Evolutionary conservation across 306 rosid genomes (phyloP), one percentile per base, ranked within the genome.

Genomic region (Urtica urens): DNA sequence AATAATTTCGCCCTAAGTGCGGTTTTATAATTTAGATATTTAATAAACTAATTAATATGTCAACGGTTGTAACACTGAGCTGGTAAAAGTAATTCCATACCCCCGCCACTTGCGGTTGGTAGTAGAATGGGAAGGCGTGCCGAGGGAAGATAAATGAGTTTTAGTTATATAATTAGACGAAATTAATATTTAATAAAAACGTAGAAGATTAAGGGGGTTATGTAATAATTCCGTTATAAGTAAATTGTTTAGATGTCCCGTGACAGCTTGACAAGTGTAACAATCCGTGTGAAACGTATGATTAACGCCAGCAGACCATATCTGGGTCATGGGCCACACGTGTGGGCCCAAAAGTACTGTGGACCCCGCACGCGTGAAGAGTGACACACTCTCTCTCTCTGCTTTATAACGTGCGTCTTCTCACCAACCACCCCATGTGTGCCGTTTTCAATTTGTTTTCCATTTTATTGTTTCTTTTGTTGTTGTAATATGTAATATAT

Each of bases 301-400:
- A 28, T 68, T n/a, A 41, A 59, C 42, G 64, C 54, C 64, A 63
- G 68, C 62, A 46, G 68, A 55, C 57, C 58, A 34, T 21, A 47
- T 40, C 59, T 49, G 19, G 37, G 23, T 16, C 47, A 28, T 57
- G 78, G 67, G 49, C 55, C 69, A 51, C 68, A 48, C 21, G n/a
- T 38, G 62, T 64, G 67, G 62, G 48, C 49, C 51, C 72, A 39
- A 3, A 11, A 37, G 27, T 13, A 1, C 16, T n/a, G 67, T 59
- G 65, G 79, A 18, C 71, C 78, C 68, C 59, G 38, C 66, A 73
- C 66, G 75, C 75, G 60, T 64, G 64, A 39, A 9, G 29, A n/a
- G n/a, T n/a, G n/a, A n/a, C n/a, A n/a, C n/a, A n/a, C 39, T 29
- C 53, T 14, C 25, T 17, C n/a, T 7, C 54, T 23, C 39, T 13